Conservation (phyloP, 352 stramenopile species). For the Phytophthora capsici region DNA sequence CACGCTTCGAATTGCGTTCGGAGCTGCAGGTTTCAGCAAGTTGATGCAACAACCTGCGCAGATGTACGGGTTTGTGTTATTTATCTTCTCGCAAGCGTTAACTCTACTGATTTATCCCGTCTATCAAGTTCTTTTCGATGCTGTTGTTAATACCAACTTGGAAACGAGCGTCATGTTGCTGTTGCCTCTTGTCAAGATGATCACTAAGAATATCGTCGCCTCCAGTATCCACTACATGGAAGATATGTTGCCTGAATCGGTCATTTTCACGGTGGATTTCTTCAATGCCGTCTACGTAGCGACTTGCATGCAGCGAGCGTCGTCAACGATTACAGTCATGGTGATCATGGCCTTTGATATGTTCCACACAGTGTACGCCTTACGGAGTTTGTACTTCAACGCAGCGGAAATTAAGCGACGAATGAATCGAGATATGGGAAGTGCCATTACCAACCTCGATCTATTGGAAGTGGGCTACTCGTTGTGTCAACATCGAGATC, state of each 20-base stretch:
- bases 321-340: neutral
- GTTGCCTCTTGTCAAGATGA: constrained; percentile 18
- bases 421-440: constrained; percentile 6
- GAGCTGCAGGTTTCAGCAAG: constrained; percentile 5
- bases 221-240: constrained; percentile 28
- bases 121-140: constrained; percentile 24
- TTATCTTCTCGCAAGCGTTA: constrained; percentile 23
- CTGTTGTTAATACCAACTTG: neutral
- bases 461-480: constrained; percentile 15
- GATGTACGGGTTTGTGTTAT: constrained; percentile 16
- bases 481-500: constrained; percentile 12
- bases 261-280: constrained; percentile 56
- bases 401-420: constrained; percentile 4
- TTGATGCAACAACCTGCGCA: constrained; percentile 17
- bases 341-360: constrained; percentile 6
- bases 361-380: constrained; percentile 1
- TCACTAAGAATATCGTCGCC: constrained; percentile 29
- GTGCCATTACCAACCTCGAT: neutral
- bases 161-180: constrained; percentile 15
- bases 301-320: constrained; percentile 18
- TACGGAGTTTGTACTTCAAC: constrained; percentile 4
- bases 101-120: constrained; percentile 19
- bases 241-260: constrained; percentile 40
- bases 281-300: constrained; percentile 53
- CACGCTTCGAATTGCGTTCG: constrained; percentile 11